Evolutionary conservation across 2,329 filamentous ascomycete genomes (phyloP).

Genomic region (Fusarium sp.): DNA sequence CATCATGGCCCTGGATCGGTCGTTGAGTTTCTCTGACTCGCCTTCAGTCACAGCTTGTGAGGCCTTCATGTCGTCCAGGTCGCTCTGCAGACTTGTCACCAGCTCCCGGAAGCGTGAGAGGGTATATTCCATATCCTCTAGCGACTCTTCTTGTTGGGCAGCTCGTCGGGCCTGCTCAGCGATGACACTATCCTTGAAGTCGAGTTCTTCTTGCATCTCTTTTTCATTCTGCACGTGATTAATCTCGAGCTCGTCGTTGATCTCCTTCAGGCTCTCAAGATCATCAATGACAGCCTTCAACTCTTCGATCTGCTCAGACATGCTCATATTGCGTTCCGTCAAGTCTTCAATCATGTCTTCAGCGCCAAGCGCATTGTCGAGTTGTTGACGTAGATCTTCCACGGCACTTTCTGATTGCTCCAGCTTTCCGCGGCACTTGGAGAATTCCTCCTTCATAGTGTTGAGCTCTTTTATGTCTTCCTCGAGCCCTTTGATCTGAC

Average conservation of each 20-base stretch:
- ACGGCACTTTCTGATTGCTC: constrained; percentile 76
- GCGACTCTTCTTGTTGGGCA: constrained; percentile 77
- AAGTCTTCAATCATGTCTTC: constrained; percentile 96
- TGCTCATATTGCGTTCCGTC: constrained; percentile 83
- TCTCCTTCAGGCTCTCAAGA: constrained; percentile 86
- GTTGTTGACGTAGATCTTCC: constrained; percentile 87
- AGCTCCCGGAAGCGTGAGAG: constrained; percentile 88
- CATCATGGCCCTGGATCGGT: constrained; percentile 91
- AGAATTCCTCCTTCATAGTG: constrained; percentile 72
- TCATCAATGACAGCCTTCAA: constrained; percentile 84
- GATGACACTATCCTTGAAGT: constrained; percentile 85
- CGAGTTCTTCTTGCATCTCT: constrained; percentile 92
- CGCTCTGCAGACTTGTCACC: constrained; percentile 82
- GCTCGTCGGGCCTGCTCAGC: constrained; percentile 80
- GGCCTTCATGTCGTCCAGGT: constrained; percentile 90
- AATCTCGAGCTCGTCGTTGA: constrained; percentile 92
- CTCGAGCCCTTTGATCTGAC: constrained; percentile 77
- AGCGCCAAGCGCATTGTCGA: constrained; percentile 86
- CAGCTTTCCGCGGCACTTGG: constrained; percentile 75
- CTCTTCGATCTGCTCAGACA: constrained; percentile 84
- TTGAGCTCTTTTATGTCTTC: constrained; percentile 75
- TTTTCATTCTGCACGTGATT: constrained; percentile 94
- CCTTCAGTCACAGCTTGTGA: constrained; percentile 92
- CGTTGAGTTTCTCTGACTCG: constrained; percentile 89
- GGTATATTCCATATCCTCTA: constrained; percentile 91